These are phyloP conservation scores for Volvox carteri DNA, from an alignment of 163 green algal genomes.

Conservation along the genomic window DNA sequence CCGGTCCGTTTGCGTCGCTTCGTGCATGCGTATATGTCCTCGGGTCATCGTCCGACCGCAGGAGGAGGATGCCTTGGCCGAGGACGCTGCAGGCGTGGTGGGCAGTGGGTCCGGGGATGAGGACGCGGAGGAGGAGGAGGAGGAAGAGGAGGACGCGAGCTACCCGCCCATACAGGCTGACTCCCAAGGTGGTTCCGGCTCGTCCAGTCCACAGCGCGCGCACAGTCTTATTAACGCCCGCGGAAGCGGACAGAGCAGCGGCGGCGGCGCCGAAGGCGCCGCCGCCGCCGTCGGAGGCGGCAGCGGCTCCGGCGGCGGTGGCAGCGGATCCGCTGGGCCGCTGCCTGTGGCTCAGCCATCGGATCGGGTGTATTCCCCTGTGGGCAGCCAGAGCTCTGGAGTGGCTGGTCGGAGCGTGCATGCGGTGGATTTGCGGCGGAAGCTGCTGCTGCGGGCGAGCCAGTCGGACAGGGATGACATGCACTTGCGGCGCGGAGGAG, in stretches of 20 bases:
- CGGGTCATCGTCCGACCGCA: too few relatives aligned
- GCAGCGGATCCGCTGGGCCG: not conserved
- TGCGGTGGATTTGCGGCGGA: slow-evolving; percentile 28
- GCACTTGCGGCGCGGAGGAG: not conserved
- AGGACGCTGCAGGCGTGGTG: not conserved
- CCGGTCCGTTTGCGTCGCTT: too few relatives aligned
- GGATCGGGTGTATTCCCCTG: slow-evolving; percentile 3
- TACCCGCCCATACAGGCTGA: slow-evolving; percentile 48
- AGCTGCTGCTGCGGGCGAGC: slow-evolving; percentile 49
- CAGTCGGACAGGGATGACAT: slow-evolving; percentile 39
- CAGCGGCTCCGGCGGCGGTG: not conserved
- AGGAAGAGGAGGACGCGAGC: slow-evolving; percentile 48
- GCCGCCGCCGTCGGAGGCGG: not conserved
- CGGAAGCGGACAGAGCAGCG: not conserved
- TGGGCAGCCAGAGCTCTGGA: slow-evolving; percentile 2
- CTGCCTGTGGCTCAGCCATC: not conserved
- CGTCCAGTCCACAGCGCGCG: not conserved
- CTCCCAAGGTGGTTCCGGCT: not conserved
- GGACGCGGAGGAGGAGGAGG: too few relatives aligned
- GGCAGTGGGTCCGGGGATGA: too few relatives aligned
- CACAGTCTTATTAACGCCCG: not conserved
- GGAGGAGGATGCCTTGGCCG: slow-evolving; percentile 17
- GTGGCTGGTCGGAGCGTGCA: not conserved
- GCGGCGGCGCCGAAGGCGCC: not conserved
- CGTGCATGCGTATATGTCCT: too few relatives aligned